A percentile compares a stretch with the other conserved stretches of the same genome.
phyloP scores from a whole-genome alignment of 1,139 yeast species.

The Pneumocystis canis region DNA sequence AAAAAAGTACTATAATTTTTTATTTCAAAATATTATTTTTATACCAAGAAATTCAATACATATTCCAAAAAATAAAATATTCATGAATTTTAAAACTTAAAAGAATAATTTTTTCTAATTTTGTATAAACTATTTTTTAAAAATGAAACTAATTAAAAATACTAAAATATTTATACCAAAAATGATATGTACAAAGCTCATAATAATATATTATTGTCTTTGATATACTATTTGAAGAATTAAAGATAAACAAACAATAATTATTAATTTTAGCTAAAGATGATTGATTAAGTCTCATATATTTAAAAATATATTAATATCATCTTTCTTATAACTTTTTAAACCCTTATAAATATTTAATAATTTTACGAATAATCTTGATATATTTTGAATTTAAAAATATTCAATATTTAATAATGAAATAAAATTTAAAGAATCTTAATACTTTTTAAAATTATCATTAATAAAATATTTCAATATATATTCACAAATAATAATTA shows the following conservation, averaged over 20 bases:
- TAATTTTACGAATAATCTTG: constrained; percentile 91
- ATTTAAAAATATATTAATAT: constrained; percentile 23
- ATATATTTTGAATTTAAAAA: constrained; percentile 84
- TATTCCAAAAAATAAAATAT: constrained; percentile 86
- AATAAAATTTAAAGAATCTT: constrained; percentile 89
- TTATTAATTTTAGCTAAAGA: constrained; percentile 71
- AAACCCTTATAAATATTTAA: constrained; percentile 59
- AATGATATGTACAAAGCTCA: constrained; percentile 89
- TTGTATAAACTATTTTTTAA: neutral
- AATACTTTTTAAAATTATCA: neutral
- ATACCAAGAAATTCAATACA: constrained; percentile 71
- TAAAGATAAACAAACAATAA: constrained; percentile 72
- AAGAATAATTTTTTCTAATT: too few relatives aligned
- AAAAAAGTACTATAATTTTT: constrained; percentile 52
- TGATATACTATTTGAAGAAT: constrained; percentile 76
- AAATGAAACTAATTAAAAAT: constrained; percentile 34
- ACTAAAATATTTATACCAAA: constrained; percentile 87
- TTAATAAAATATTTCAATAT: neutral
- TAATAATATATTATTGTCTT: constrained; percentile 63
- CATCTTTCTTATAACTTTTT: constrained; percentile 49
- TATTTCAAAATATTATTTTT: constrained; percentile 64
- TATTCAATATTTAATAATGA: constrained; percentile 92
- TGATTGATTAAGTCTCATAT: neutral
- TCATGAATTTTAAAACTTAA: constrained; percentile 88
- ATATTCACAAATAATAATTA: constrained; percentile 7